These are phyloP conservation scores for Aegilops tauschii DNA, from an alignment of 176 grass and related monocot species.

Conservation along the genomic window DNA sequence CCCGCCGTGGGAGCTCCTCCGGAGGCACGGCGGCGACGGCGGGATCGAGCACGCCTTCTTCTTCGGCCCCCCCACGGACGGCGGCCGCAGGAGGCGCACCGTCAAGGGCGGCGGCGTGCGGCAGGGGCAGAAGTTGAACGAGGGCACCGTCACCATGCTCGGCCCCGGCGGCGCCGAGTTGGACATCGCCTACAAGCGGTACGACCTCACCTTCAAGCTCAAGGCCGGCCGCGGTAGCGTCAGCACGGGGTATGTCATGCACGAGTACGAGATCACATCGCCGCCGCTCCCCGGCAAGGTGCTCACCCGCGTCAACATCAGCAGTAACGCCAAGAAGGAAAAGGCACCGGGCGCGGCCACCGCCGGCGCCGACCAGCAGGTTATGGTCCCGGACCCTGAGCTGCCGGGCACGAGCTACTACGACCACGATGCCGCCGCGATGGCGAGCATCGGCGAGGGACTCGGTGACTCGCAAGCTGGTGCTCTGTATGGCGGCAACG, in stretches of 20 bases:
- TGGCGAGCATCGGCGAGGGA: background rate
- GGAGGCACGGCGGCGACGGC: background rate
- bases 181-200: background rate
- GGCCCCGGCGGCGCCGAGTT: background rate
- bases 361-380: background rate
- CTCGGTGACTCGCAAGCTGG: background rate
- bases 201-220: background rate
- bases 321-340: background rate
- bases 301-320: conserved; percentile 4
- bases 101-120: background rate
- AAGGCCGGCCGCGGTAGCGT: too few relatives aligned
- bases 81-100: background rate
- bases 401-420: background rate
- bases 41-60: conserved; percentile 24
- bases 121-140: background rate
- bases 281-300: background rate
- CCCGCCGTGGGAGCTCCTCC: background rate
- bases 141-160: background rate
- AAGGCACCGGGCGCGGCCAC: background rate
- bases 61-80: background rate
- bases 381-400: background rate
- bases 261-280: conserved; percentile 1
- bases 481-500: background rate
- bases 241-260: conserved; percentile 22
- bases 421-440: background rate